These are phyloP conservation scores for Apiotrichum siamense DNA, from an alignment of 1,284 basidiomycete species.

Conservation along the genomic window DNA sequence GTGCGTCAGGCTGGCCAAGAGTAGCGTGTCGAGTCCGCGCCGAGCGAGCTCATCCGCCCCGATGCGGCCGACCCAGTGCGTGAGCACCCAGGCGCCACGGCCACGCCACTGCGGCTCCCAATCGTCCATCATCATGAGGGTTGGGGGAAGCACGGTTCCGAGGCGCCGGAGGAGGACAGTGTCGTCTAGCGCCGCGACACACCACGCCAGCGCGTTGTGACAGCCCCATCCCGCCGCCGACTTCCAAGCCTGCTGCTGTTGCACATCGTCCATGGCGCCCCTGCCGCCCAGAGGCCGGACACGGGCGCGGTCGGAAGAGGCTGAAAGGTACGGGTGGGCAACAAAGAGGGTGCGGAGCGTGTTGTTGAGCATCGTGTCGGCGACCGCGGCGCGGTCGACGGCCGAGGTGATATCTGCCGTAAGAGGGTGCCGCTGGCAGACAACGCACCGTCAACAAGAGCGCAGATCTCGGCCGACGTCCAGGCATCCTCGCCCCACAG, in stretches of 20 bases:
- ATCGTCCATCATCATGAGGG: constrained; percentile 45
- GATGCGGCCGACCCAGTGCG: constrained; percentile 22
- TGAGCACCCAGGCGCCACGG: constrained; percentile 30
- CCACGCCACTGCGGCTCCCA: constrained; percentile 42
- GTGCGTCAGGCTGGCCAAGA: constrained; percentile 36
- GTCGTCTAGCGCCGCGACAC: constrained; percentile 7
- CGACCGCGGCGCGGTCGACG: constrained; percentile 6
- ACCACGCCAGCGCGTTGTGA: constrained; percentile 32
- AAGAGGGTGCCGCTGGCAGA: neutral
- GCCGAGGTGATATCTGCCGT: constrained; percentile 3
- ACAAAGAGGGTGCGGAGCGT: constrained; percentile 25
- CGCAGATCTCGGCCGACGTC: constrained; percentile 19
- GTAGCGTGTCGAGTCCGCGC: constrained; percentile 41
- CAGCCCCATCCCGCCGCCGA: constrained; percentile 24
- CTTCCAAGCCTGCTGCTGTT: constrained; percentile 36
- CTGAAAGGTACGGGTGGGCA: constrained; percentile 26
- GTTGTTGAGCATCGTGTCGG: constrained; percentile 19
- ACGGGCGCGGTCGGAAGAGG: constrained; percentile 5
- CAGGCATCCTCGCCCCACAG: constrained; percentile 31
- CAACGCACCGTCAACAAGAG: constrained; percentile 25
- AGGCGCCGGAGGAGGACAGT: constrained; percentile 18
- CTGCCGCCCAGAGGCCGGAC: constrained; percentile 26
- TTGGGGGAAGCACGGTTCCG: constrained; percentile 41
- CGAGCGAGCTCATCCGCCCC: constrained; percentile 24
- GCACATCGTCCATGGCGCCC: constrained; percentile 29